Conservation (phyloP, 2,329 filamentous ascomycete genomes). For the Hymenotorrendiella dingleyae region DNA sequence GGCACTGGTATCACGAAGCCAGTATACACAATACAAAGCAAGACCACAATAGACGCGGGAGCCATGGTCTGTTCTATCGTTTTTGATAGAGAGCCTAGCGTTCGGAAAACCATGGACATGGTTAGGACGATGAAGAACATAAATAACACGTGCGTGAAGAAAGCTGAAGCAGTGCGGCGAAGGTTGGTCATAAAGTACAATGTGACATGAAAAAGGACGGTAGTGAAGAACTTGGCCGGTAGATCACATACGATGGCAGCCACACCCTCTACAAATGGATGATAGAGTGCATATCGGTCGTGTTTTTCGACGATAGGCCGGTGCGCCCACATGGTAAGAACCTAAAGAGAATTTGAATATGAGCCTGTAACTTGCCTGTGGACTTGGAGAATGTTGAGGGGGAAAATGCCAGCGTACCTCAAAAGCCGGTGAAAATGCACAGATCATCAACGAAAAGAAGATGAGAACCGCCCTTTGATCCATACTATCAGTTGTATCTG, state of each 20-base stretch:
- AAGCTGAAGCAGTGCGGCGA: conserved; percentile 64
- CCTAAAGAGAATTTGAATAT: conserved; percentile 39
- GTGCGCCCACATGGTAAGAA: conserved; percentile 80
- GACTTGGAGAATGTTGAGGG: conserved; percentile 1
- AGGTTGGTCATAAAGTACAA: conserved; percentile 87
- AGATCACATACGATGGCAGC: conserved; percentile 57
- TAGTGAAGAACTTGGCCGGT: conserved; percentile 74
- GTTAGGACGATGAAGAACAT: conserved; percentile 66
- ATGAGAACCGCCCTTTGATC: conserved; percentile 57
- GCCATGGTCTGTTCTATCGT: conserved; percentile 58
- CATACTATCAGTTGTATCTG: conserved; percentile 47
- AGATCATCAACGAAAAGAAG: conserved; percentile 53
- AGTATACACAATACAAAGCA: conserved; percentile 19
- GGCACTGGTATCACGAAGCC: conserved; percentile 37
- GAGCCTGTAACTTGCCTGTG: background rate
- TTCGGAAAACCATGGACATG: conserved; percentile 85
- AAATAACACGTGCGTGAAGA: conserved; percentile 82
- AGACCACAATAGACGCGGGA: conserved; percentile 44
- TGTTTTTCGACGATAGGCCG: conserved; percentile 92
- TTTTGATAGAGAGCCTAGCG: conserved; percentile 69
- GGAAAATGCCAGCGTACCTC: conserved; percentile 36
- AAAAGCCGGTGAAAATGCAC: conserved; percentile 49
- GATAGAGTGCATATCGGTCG: conserved; percentile 77
- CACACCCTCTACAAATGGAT: conserved; percentile 77
- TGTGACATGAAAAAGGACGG: conserved; percentile 69